Base-by-base conservation (phyloP, 805 yeast genomes). In the Saccharomycopsis javanensis region DNA sequence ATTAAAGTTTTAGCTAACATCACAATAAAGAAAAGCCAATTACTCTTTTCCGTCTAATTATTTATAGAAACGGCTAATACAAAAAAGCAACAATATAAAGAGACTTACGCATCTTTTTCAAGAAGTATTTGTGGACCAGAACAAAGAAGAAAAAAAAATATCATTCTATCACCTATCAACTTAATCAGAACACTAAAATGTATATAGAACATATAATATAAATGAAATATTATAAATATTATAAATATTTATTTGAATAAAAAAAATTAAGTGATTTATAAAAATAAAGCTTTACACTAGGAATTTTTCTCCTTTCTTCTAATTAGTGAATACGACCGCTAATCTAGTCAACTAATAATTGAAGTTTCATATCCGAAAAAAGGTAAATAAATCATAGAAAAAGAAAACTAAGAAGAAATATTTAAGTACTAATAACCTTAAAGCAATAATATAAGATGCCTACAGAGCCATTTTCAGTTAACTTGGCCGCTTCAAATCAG, bases 401-500 rank as follows among this genome's bases (percentile, higher is more conserved):
- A n/a, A n/a, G n/a, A n/a, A n/a, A n/a, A n/a, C n/a, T n/a, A n/a
- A n/a, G n/a, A n/a, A n/a, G n/a, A n/a, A n/a, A n/a, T n/a, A n/a
- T n/a, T n/a, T n/a, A n/a, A n/a, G n/a, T n/a, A n/a, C n/a, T 10
- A 30, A 10, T 30, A 30, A 7, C 34, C 6, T 30, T 30, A 30
- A 8, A 20, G 16, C 4, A 42, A n/a, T n/a, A 20, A 20, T 5
- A 42, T 4, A 42, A 42, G 8, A 56, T 56, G 59, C 59, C 59
- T 15, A 37, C 54, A n/a, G 67, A 65, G 46, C 64, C 63, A 5
- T 61, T 69, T 48, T 55, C 65, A 3, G 69, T 60, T 11, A 65
- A 59, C 52, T 63, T 83, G 52, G 78, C 77, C 55, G 79, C 85
- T 2, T 75, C 81, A 38, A 78, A 77, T 51, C 71, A 73, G 30